phyloP scores from a whole-genome alignment of 495 filamentous ascomycete genomes.

The Neurospora sp. region DNA sequence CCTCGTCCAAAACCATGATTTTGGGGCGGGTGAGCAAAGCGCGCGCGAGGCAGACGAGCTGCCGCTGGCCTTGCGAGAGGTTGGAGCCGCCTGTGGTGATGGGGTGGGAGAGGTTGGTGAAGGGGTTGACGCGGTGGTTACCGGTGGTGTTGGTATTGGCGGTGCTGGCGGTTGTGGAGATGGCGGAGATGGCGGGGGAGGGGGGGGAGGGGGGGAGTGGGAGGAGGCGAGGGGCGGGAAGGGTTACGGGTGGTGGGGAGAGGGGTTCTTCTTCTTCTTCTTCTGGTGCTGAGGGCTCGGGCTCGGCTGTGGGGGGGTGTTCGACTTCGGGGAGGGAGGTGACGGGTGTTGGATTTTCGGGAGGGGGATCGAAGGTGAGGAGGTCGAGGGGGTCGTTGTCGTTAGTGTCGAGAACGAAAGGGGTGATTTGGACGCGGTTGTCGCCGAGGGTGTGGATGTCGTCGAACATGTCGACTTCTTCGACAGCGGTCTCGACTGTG shows the following conservation, averaged over 20 bases:
- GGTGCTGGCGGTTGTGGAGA: background rate
- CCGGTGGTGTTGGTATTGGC: background rate
- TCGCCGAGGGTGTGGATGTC: background rate
- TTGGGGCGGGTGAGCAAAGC: conserved; percentile 63
- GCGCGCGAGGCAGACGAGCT: conserved; percentile 61
- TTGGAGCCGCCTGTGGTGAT: conserved; percentile 34
- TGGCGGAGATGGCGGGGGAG: background rate
- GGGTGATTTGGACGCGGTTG: background rate
- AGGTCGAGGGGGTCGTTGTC: background rate
- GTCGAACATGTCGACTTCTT: background rate
- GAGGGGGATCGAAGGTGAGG: background rate
- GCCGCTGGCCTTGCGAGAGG: conserved; percentile 48
- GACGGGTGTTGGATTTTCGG: background rate
- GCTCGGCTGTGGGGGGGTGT: background rate
- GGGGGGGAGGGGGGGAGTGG: background rate
- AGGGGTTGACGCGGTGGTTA: conserved; percentile 7
- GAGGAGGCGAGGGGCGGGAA: background rate
- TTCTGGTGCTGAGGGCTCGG: background rate
- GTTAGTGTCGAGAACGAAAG: background rate
- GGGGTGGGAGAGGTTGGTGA: conserved; percentile 16
- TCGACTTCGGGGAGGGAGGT: background rate
- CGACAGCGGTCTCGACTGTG: background rate
- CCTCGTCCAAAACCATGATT: conserved; percentile 78
- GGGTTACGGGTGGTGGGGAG: background rate
- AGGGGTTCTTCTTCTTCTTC: conserved; percentile 1